Evolutionary conservation across 306 rosid genomes (phyloP).

Genomic region (Cucurbita argyrosperma): DNA sequence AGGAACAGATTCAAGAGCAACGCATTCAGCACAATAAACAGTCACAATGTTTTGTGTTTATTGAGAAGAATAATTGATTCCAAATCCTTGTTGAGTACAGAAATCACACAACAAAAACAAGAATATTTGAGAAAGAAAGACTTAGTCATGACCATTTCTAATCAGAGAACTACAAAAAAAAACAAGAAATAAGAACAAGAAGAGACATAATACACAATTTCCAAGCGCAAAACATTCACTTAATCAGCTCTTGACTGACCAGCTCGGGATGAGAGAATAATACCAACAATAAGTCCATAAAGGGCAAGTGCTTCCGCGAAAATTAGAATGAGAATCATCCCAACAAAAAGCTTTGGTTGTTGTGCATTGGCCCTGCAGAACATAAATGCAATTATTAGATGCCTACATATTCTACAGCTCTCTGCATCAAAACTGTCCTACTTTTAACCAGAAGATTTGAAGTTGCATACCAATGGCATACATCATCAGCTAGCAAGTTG

Average conservation of each 20-base stretch:
- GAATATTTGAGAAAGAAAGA: neutral
- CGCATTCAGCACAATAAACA: neutral
- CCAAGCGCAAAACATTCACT: neutral
- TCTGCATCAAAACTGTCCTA: neutral
- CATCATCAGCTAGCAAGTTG: neutral
- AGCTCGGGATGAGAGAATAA: conserved; percentile 50
- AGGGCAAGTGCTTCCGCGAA: conserved; percentile 50
- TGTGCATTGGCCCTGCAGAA: conserved; percentile 44
- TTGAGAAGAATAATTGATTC: neutral
- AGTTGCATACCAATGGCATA: neutral
- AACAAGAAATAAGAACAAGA: neutral
- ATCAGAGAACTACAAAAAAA: neutral
- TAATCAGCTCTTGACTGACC: conserved; percentile 52
- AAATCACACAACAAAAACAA: neutral
- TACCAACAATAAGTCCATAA: conserved; percentile 47
- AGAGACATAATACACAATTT: neutral
- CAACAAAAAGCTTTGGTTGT: conserved; percentile 52
- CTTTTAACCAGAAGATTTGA: neutral
- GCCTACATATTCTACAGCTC: neutral
- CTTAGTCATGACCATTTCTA: neutral
- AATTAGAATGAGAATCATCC: conserved; percentile 51
- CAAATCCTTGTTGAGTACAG: neutral
- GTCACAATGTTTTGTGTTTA: neutral
- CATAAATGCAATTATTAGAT: neutral
- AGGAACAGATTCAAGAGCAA: neutral